Evolutionary conservation across 1,284 basidiomycete species (phyloP).

Genomic region (Cryptococcus hybrid): DNA sequence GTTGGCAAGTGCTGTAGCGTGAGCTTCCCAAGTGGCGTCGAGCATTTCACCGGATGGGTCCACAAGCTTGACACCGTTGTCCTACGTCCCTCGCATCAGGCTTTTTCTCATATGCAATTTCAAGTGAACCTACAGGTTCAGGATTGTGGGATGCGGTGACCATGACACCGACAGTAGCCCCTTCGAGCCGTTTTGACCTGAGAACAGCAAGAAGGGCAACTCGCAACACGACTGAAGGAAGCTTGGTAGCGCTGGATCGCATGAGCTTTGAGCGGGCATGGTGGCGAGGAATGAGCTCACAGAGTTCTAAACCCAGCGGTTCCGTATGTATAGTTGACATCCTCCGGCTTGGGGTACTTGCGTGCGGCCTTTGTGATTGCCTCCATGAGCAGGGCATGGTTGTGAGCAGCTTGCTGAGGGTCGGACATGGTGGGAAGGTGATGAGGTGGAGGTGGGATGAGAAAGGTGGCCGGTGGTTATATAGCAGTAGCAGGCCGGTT

Average conservation of each 20-base stretch:
- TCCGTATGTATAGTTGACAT: slow-evolving; percentile 72
- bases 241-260: slow-evolving; percentile 63
- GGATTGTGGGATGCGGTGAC: slow-evolving; percentile 99
- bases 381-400: slow-evolving; percentile 30
- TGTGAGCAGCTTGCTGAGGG: slow-evolving; percentile 21
- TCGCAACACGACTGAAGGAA: slow-evolving; percentile 93
- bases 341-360: slow-evolving; percentile 52
- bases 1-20: slow-evolving; percentile 87
- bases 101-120: neutral
- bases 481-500: no score
- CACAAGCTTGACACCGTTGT: slow-evolving; percentile 98
- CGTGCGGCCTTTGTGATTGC: slow-evolving; percentile 39
- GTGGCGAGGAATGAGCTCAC: slow-evolving; percentile 56
- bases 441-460: no score
- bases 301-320: slow-evolving; percentile 93
- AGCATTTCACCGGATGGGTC: slow-evolving; percentile 99
- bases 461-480: no score
- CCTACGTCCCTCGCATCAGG: slow-evolving; percentile 55
- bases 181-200: slow-evolving; percentile 83
- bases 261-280: neutral
- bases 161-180: slow-evolving; percentile 95
- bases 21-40: slow-evolving; percentile 87
- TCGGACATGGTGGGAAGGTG: no score
- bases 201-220: slow-evolving; percentile 88
- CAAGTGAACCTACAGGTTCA: slow-evolving; percentile 63